Conservation (phyloP, 164 flowering plant genomes). For the Nymphaea colorata region DNA sequence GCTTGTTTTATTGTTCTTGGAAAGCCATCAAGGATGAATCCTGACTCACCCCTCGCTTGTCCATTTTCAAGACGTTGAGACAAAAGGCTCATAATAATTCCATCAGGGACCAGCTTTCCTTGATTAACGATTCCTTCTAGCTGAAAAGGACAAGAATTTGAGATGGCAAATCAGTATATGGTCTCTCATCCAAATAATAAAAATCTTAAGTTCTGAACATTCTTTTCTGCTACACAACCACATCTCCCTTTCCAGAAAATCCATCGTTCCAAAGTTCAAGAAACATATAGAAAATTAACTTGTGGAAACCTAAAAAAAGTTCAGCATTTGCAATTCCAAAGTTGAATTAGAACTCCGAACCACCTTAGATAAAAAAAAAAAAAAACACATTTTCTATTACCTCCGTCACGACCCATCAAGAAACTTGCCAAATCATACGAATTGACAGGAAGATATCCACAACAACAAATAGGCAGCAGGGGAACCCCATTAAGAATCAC, state of each 20-base stretch:
- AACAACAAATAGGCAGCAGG: background rate
- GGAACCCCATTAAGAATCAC: background rate
- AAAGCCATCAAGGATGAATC: conserved; percentile 94
- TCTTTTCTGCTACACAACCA: background rate
- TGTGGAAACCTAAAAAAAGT: background rate
- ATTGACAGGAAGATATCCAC: background rate
- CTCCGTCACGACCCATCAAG: background rate
- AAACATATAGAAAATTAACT: background rate
- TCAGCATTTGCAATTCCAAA: background rate
- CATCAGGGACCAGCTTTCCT: conserved; percentile 87
- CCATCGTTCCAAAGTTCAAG: background rate
- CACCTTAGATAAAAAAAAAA: background rate
- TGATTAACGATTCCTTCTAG: conserved; percentile 76
- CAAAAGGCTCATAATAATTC: conserved; percentile 56
- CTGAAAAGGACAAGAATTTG: conserved; percentile 29
- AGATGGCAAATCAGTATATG: background rate
- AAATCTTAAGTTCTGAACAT: background rate
- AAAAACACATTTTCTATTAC: background rate
- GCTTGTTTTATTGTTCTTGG: conserved; percentile 92
- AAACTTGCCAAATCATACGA: background rate
- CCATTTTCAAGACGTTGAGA: conserved; percentile 78
- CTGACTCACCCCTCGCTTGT: conserved; percentile 67
- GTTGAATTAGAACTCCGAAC: background rate
- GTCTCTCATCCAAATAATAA: too few species aligned
- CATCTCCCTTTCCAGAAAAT: background rate